A percentile compares a stretch with the other conserved stretches of the same genome.
phyloP scores from a whole-genome alignment of 192 early-diverging fungal species.

The Backusella westeae region DNA sequence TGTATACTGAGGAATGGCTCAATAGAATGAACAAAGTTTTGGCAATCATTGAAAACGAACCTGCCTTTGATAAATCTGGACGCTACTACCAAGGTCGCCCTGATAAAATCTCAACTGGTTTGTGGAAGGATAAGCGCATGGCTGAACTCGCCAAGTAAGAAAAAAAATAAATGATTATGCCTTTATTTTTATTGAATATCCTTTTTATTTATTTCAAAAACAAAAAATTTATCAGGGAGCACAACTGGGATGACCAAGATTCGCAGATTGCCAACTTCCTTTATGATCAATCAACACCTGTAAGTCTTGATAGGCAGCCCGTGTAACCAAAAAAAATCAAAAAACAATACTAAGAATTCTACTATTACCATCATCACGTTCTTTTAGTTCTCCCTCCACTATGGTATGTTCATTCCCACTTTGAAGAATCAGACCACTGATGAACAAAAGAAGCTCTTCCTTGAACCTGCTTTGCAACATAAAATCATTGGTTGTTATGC shows the following conservation, averaged over 20 bases:
- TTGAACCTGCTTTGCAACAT: constrained; percentile 68
- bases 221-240: constrained; percentile 27
- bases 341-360: background rate
- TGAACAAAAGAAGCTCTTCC: constrained; percentile 78
- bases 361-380: background rate
- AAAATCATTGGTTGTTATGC: constrained; percentile 86
- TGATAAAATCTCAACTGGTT: constrained; percentile 60
- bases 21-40: constrained; percentile 54
- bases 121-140: constrained; percentile 60
- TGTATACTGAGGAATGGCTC: constrained; percentile 65
- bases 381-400: constrained; percentile 66
- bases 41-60: constrained; percentile 61
- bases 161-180: background rate
- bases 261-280: constrained; percentile 46
- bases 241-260: constrained; percentile 55
- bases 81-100: constrained; percentile 69
- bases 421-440: constrained; percentile 68
- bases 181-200: background rate
- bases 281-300: constrained; percentile 61
- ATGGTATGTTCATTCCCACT: constrained; percentile 82
- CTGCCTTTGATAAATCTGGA: constrained; percentile 66
- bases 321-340: background rate
- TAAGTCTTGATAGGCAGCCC: constrained; percentile 18
- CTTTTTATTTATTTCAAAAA: constrained; percentile 1
- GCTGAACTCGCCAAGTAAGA: constrained; percentile 58